Percentiles rank a stretch among this genome's conserved stretches.
Evolutionary conservation across 2,329 filamentous ascomycete genomes (phyloP).

Genomic region (Cytospora piceicola): DNA sequence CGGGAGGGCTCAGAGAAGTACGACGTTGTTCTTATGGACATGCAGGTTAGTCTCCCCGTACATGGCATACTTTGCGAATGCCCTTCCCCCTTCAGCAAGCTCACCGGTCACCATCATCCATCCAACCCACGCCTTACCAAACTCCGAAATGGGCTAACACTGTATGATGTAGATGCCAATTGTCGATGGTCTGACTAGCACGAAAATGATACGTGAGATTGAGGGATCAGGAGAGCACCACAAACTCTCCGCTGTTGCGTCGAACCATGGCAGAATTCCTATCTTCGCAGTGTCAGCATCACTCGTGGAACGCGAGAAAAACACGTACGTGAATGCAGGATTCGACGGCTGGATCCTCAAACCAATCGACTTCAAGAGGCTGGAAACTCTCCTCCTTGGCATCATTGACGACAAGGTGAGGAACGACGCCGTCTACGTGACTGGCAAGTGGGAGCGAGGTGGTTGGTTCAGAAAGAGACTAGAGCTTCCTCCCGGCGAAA

Average conservation of each 20-base stretch:
- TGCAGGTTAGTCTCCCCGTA: conserved; percentile 68
- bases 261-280: conserved; percentile 68
- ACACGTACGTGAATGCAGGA: conserved; percentile 74
- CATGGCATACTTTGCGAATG: background rate
- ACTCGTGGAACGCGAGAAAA: conserved; percentile 69
- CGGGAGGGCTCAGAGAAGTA: conserved; percentile 65
- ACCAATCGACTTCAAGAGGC: conserved; percentile 78
- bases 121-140: background rate
- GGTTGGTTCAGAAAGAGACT: conserved; percentile 69
- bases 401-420: conserved; percentile 66
- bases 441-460: conserved; percentile 80
- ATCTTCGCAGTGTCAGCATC: conserved; percentile 89
- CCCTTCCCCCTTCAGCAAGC: background rate
- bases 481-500: conserved; percentile 19
- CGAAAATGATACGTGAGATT: conserved; percentile 78
- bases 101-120: background rate
- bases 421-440: conserved; percentile 66
- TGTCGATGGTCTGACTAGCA: conserved; percentile 79
- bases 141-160: background rate
- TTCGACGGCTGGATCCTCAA: conserved; percentile 94
- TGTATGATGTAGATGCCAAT: conserved; percentile 75
- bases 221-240: conserved; percentile 58
- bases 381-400: conserved; percentile 70
- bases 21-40: conserved; percentile 88
- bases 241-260: conserved; percentile 62